Conservation (phyloP, 202 grass and related monocot species). For the Carex arenaria region DNA sequence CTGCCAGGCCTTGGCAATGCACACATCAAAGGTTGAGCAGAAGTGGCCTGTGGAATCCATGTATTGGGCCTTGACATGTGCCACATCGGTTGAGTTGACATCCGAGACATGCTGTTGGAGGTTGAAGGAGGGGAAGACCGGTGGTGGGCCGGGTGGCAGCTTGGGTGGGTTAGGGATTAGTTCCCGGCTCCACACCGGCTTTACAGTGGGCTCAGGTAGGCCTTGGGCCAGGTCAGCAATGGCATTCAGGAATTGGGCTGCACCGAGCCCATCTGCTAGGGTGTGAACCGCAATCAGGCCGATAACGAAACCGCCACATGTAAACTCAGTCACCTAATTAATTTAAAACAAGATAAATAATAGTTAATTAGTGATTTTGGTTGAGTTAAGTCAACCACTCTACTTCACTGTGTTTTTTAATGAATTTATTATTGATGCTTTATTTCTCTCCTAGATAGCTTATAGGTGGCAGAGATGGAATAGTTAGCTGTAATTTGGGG, state of each 20-base stretch:
- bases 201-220: slow-evolving; percentile 7
- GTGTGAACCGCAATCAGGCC: slow-evolving; percentile 55
- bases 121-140: slow-evolving; percentile 29
- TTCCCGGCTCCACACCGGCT: slow-evolving; percentile 37
- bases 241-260: slow-evolving; percentile 57
- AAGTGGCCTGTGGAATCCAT: slow-evolving; percentile 33
- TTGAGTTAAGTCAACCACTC: neutral
- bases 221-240: slow-evolving; percentile 49
- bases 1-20: slow-evolving; percentile 63
- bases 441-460: neutral
- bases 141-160: slow-evolving; percentile 21
- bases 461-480: slow-evolving; percentile 3
- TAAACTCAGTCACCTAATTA: slow-evolving; percentile 64
- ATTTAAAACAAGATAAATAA: neutral
- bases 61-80: slow-evolving; percentile 37
- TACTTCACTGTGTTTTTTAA: neutral
- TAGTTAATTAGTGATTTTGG: neutral
- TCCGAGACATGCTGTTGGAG: slow-evolving; percentile 38
- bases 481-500: neutral
- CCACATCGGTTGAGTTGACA: slow-evolving; percentile 23
- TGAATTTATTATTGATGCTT: neutral
- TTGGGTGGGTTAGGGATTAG: slow-evolving; percentile 47
- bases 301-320: slow-evolving; percentile 56
- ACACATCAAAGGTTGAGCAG: slow-evolving; percentile 72
- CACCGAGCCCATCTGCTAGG: slow-evolving; percentile 48